Evolutionary conservation across 352 stramenopile genomes (phyloP), one percentile per base, ranked within the genome.

Genomic region (Globisporangium splendens): DNA sequence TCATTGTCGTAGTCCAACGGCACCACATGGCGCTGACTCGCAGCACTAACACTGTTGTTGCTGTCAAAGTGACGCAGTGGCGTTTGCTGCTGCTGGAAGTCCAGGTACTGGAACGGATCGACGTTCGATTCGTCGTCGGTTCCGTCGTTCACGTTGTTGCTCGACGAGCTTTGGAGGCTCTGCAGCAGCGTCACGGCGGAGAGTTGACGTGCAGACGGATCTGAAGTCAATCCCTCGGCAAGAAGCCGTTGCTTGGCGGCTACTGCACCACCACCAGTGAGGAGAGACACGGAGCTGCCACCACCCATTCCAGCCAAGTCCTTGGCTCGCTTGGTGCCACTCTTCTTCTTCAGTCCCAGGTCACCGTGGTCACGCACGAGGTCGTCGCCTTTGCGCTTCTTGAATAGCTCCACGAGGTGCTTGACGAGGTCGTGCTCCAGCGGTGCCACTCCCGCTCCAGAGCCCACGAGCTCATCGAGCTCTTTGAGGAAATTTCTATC

Each of bases 381-480:
- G 42, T 86, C 80, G 28, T 93, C 83, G 0, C 51, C 54, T 18
- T 87, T 89, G 28, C 82, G 78, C 50, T 88, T 89, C 58, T 83
- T 82, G 56, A 83, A 97, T 1, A 96, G 63, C 24, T 91, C 81
- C 5, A 85, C 42, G 42, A 96, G 63, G 15, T 86, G 69, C 47
- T 89, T 89, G 50, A 91, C 39, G 2, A 88, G 49, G 18, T 97
- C 88, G 39, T 84, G 78, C 61, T 96, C 87, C 17, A 96, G 58
- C 14, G 74, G 66, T 1, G 79, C 70, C 13, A 69, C 69, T 21
- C 41, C 53, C n/a, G 18, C 24, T 1, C 68, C 64, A 4, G 60
- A 62, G 59, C 73, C 63, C 51, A 76, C 50, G 72, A 90, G 61
- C 44, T 96, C 79, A 52, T 96, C 86, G 4, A 95, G 69, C 15